Evolutionary conservation across 2,329 filamentous ascomycete species (phyloP).

Genomic region (Aureobasidium sp.): DNA sequence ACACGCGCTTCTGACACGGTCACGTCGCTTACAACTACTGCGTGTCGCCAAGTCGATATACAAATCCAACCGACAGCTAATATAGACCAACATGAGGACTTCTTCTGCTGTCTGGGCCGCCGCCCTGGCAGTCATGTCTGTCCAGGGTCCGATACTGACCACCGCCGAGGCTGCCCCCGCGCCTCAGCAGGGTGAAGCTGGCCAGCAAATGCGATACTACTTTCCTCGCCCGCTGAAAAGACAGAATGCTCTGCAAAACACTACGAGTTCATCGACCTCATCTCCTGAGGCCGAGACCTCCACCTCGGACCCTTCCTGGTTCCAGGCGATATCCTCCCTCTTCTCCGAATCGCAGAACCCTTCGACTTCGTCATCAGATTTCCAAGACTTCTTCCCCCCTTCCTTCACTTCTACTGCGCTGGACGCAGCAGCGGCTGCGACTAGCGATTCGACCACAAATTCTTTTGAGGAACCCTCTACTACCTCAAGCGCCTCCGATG

Average conservation of each 20-base stretch:
- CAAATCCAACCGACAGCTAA: constrained; percentile 1
- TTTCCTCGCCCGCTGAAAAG: constrained; percentile 43
- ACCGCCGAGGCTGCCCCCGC: constrained; percentile 45
- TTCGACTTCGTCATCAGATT: neutral
- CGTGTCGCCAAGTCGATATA: constrained; percentile 13
- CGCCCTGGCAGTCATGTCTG: constrained; percentile 40
- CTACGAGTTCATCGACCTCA: constrained; percentile 13
- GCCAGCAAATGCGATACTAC: constrained; percentile 39
- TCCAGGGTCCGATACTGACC: constrained; percentile 36
- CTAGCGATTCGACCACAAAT: constrained; percentile 5
- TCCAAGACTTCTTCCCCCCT: neutral
- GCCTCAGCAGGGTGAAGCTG: constrained; percentile 27
- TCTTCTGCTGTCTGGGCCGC: constrained; percentile 41
- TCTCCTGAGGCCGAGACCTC: neutral
- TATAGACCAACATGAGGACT: constrained; percentile 32
- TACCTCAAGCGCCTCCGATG: neutral
- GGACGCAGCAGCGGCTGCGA: constrained; percentile 16
- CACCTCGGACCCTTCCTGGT: neutral
- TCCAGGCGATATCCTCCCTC: neutral
- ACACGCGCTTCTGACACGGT: constrained; percentile 31
- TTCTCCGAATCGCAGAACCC: neutral
- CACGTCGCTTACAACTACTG: neutral
- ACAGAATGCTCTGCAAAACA: constrained; percentile 30
- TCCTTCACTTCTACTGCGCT: constrained; percentile 12
- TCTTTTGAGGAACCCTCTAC: neutral